phyloP scores from a whole-genome alignment of 1,284 basidiomycete species.

The Tausonia pullulans region DNA sequence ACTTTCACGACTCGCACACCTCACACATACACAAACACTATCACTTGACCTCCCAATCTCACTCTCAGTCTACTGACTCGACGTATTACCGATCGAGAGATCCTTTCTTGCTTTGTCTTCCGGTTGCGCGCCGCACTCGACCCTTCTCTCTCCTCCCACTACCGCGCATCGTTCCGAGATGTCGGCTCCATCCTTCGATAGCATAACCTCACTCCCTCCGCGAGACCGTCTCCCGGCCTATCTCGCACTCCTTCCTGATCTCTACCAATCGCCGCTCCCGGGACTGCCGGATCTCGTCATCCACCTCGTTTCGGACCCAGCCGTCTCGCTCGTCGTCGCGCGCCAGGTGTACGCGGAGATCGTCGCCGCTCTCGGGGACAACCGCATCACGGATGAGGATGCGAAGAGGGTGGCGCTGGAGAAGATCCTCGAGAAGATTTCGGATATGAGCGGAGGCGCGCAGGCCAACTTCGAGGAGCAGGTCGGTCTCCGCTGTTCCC shows the following conservation, averaged over 20 bases:
- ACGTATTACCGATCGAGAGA: no score
- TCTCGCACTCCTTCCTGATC: conserved; percentile 35
- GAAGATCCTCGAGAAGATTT: conserved; percentile 52
- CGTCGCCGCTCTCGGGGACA: conserved; percentile 47
- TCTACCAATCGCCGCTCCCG: conserved; percentile 40
- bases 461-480: conserved; percentile 79
- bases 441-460: conserved; percentile 37
- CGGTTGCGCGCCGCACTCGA: neutral
- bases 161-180: neutral
- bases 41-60: neutral
- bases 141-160: neutral
- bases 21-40: neutral
- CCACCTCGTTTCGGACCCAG: conserved; percentile 64
- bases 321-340: conserved; percentile 67
- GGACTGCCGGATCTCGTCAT: conserved; percentile 59
- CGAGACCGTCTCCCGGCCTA: conserved; percentile 15
- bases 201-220: conserved; percentile 6
- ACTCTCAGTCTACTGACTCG: neutral
- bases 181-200: neutral
- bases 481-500: conserved; percentile 42
- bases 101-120: neutral
- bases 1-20: neutral
- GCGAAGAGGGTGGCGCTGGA: conserved; percentile 35
- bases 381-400: neutral
- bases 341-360: conserved; percentile 73